Evolutionary conservation across 257 asterid species (phyloP), one percentile per base, ranked within the genome.

Genomic region (Petunia secreta): DNA sequence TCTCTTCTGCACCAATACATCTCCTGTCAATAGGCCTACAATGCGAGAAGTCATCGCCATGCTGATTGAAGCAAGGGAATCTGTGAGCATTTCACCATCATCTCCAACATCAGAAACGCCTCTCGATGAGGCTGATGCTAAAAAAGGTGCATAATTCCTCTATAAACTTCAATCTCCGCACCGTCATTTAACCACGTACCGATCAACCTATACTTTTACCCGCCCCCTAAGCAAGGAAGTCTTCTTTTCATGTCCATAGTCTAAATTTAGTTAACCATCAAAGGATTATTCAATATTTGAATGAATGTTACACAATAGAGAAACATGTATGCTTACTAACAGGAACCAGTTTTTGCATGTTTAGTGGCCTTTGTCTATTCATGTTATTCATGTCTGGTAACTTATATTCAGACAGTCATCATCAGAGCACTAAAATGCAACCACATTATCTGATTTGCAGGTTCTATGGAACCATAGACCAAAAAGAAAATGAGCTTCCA

Each of bases 101-200:
- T 91, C 94, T 65, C 91, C 97, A 52, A 85, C 95, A 39, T 91
- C 98, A 2, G 93, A 92, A 84, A 90, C 97, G 58, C 93, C 92
- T 39, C 81, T 89, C 80, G 90, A 89, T 46, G 91, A 86, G 59
- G 86, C 88, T 1, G 84, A 79, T 50, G 85, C 63, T 76, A 84
- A 85, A 75, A 81, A 83, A 88, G 93, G 85, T 66, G 14, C 46
- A 6, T 50, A 50, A 50, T 73, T 73, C 34, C 46, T 73, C 62
- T 0, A 40, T n/a, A 15, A 6, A 6, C 25, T 41, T 66, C 37
- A 3, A 66, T 67, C 4, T 67, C 1, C 43, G 7, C 52, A 66
- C 34, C 39, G 6, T 13, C 16, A 53, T 10, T 53, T 53, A 53
- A 53, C 58, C 58, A 53, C 58, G 6, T 53, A 53, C 11, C 58